These are phyloP conservation scores for Lentinus brumalis DNA, from an alignment of 768 basidiomycete species.

Conservation along the genomic window DNA sequence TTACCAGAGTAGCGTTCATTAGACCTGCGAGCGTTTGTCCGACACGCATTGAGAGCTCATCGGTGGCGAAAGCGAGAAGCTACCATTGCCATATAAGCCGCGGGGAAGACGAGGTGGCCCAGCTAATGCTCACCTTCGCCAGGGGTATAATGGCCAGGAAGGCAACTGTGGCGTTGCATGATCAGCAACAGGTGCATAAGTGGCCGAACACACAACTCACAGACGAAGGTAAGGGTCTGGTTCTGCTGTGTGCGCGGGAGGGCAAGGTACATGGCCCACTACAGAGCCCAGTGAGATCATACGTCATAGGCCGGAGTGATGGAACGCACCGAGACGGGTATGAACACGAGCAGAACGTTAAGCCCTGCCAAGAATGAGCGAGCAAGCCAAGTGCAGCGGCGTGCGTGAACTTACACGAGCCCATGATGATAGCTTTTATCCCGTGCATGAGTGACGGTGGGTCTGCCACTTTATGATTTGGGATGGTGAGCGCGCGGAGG, in stretches of 20 bases:
- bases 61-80: constrained; percentile 84
- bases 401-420: constrained; percentile 52
- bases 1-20: constrained; percentile 80
- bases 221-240: constrained; percentile 71
- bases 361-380: constrained; percentile 47
- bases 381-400: background rate
- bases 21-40: constrained; percentile 85
- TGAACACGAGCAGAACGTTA: constrained; percentile 70
- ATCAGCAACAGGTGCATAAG: background rate
- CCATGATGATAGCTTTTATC: constrained; percentile 51
- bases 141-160: constrained; percentile 85
- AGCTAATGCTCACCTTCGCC: constrained; percentile 56
- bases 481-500: constrained; percentile 13
- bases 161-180: constrained; percentile 47
- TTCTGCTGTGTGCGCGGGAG: constrained; percentile 39
- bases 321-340: constrained; percentile 63
- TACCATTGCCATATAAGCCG: constrained; percentile 26
- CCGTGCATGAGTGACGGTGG: constrained; percentile 50
- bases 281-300: constrained; percentile 4
- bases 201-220: constrained; percentile 44
- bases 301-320: background rate
- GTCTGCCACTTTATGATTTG: constrained; percentile 35
- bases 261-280: constrained; percentile 77
- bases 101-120: background rate
- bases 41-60: constrained; percentile 79